These are phyloP conservation scores for Eutypa lata DNA, from an alignment of 2,329 filamentous ascomycete species.

Conservation along the genomic window DNA sequence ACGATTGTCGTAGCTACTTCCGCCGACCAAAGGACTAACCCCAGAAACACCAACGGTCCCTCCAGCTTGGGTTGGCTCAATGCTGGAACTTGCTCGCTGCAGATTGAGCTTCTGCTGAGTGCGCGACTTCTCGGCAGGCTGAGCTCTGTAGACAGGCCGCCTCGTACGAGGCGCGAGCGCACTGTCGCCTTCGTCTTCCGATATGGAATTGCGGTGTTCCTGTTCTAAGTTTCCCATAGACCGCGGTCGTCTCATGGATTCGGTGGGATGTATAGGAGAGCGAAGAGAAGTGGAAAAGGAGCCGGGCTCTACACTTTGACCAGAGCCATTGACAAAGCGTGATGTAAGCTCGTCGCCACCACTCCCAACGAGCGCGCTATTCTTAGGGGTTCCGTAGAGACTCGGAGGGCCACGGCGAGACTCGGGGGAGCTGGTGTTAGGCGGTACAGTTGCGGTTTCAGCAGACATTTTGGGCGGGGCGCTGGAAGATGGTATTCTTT, in stretches of 20 bases:
- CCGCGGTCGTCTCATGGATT: slow-evolving; percentile 36
- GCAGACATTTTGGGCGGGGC: slow-evolving; percentile 64
- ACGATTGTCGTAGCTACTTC: slow-evolving; percentile 53
- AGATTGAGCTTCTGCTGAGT: slow-evolving; percentile 76
- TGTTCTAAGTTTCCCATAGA: slow-evolving; percentile 38
- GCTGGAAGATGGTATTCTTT: slow-evolving; percentile 59
- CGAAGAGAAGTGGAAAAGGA: slow-evolving; percentile 47
- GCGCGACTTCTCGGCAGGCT: slow-evolving; percentile 56
- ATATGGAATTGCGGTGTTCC: slow-evolving; percentile 22
- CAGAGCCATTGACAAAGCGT: slow-evolving; percentile 55
- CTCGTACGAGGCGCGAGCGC: slow-evolving; percentile 44
- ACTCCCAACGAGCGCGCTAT: slow-evolving; percentile 32
- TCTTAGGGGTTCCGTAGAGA: slow-evolving; percentile 34
- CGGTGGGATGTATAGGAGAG: slow-evolving; percentile 28
- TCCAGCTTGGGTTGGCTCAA: slow-evolving; percentile 58
- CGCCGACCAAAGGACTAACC: slow-evolving; percentile 47
- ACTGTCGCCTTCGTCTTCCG: slow-evolving; percentile 39
- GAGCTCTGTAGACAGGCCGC: slow-evolving; percentile 35
- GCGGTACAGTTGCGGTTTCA: slow-evolving; percentile 50
- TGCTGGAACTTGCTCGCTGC: slow-evolving; percentile 68
- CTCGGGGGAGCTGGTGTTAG: slow-evolving; percentile 31
- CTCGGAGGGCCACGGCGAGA: slow-evolving; percentile 38
- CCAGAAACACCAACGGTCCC: slow-evolving; percentile 37
- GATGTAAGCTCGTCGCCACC: slow-evolving; percentile 52
- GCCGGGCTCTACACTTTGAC: slow-evolving; percentile 43